A percentile compares a stretch with the other conserved stretches of the same genome.
These are phyloP conservation scores for Fusarium sp. DNA, from an alignment of 2,329 filamentous ascomycete genomes.

Conservation along the genomic window DNA sequence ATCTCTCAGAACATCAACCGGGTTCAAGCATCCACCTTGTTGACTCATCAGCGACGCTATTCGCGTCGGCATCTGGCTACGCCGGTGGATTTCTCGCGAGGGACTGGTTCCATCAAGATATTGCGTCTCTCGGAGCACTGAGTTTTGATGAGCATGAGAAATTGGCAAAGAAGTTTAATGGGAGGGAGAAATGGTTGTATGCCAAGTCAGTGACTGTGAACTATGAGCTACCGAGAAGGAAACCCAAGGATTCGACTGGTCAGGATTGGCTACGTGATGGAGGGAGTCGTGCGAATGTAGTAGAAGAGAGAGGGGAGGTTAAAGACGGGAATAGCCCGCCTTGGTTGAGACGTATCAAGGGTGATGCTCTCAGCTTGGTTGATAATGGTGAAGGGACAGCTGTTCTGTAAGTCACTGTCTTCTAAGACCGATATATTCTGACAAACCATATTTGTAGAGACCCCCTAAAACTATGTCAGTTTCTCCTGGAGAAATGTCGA, in stretches of 20 bases:
- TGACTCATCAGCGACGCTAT: slow-evolving; percentile 64
- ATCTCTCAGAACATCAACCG: slow-evolving; percentile 65
- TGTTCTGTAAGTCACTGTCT: slow-evolving; percentile 64
- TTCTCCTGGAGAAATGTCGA: slow-evolving; percentile 68
- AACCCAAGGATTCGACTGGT: slow-evolving; percentile 54
- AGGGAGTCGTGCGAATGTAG: slow-evolving; percentile 66
- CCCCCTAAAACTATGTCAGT: slow-evolving; percentile 72
- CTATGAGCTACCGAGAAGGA: slow-evolving; percentile 52
- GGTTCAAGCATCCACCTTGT: slow-evolving; percentile 58
- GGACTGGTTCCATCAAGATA: slow-evolving; percentile 74
- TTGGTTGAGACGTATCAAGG: slow-evolving; percentile 54
- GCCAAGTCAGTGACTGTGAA: slow-evolving; percentile 67
- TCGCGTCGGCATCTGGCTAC: slow-evolving; percentile 78
- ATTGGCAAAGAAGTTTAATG: slow-evolving; percentile 69
- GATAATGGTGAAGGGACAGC: slow-evolving; percentile 69
- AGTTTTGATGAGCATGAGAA: slow-evolving; percentile 75
- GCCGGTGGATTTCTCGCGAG: slow-evolving; percentile 79
- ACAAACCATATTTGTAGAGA: slow-evolving; percentile 59
- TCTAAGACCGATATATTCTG: neutral
- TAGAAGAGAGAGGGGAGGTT: slow-evolving; percentile 50
- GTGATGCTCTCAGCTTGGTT: slow-evolving; percentile 69
- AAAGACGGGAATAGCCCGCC: slow-evolving; percentile 48
- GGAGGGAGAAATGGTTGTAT: slow-evolving; percentile 63
- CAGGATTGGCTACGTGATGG: slow-evolving; percentile 76
- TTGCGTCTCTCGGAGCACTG: slow-evolving; percentile 69